phyloP scores from a whole-genome alignment of 169 alveolate genomes.

The Plasmodium relictum region DNA sequence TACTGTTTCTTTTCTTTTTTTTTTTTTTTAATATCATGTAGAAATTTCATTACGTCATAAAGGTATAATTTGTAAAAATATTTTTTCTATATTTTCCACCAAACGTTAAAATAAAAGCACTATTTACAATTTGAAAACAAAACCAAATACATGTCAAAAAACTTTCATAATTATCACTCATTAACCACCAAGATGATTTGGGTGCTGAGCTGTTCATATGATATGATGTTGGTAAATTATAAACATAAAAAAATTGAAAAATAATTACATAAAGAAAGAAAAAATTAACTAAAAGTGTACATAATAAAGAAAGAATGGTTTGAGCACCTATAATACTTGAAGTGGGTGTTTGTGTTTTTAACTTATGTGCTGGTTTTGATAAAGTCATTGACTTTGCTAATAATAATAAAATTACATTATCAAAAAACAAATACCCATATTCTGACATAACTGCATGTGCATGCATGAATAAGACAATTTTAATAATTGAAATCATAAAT shows the following conservation, averaged over 20 bases:
- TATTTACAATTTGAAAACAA: constrained; percentile 88
- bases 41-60: constrained; percentile 81
- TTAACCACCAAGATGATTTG: constrained; percentile 91
- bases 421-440: constrained; percentile 88
- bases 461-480: constrained; percentile 85
- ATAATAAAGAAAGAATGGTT: constrained; percentile 85
- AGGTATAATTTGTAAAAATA: constrained; percentile 83
- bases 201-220: constrained; percentile 81
- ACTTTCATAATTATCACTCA: constrained; percentile 92
- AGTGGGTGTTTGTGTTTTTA: constrained; percentile 90
- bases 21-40: not conserved
- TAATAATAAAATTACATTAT: constrained; percentile 84
- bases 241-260: constrained; percentile 70
- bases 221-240: constrained; percentile 80
- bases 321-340: constrained; percentile 90
- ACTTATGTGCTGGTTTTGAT: constrained; percentile 84
- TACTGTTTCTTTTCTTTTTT: not conserved
- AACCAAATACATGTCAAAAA: constrained; percentile 89
- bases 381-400: constrained; percentile 88
- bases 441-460: constrained; percentile 90
- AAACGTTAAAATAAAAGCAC: constrained; percentile 89
- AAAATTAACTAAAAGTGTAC: constrained; percentile 83
- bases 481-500: constrained; percentile 89
- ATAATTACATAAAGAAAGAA: constrained; percentile 77
- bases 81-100: constrained; percentile 90